phyloP scores from a whole-genome alignment of 768 basidiomycete genomes.

The Terana coerulea region DNA sequence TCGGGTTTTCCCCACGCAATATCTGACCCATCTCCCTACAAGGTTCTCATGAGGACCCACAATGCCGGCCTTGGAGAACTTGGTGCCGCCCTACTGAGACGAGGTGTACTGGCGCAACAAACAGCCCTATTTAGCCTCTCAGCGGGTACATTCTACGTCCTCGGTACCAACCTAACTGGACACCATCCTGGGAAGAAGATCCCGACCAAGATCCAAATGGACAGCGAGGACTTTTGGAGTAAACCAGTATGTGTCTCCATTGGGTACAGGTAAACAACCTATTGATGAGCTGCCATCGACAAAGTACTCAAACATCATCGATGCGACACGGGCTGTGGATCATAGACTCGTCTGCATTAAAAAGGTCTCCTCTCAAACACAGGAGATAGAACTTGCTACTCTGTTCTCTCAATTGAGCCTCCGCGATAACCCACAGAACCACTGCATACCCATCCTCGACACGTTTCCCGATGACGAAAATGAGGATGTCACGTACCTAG shows the following conservation, averaged over 20 bases:
- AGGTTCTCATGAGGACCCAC: too few relatives aligned
- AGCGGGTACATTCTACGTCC: conserved; percentile 24
- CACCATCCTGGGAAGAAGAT: conserved; percentile 25
- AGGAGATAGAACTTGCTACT: conserved; percentile 9
- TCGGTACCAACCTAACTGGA: conserved; percentile 24
- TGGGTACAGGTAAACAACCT: too few relatives aligned
- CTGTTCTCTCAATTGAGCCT: conserved; percentile 11
- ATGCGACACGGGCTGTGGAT: conserved; percentile 16
- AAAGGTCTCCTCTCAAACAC: background rate
- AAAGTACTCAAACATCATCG: conserved; percentile 7
- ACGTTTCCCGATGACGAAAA: conserved; percentile 13
- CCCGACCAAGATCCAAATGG: background rate
- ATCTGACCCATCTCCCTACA: too few relatives aligned
- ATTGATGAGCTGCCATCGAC: too few relatives aligned
- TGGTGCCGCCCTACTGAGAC: background rate
- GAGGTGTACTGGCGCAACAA: background rate
- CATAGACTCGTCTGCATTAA: conserved; percentile 20
- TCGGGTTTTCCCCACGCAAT: too few relatives aligned
- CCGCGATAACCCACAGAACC: conserved; percentile 16
- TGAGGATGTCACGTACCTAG: background rate
- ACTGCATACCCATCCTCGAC: conserved; percentile 21
- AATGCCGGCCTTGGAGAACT: too few relatives aligned
- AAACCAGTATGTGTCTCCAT: background rate
- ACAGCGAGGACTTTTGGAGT: conserved; percentile 10
- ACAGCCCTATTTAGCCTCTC: background rate